A percentile compares a stretch with the other conserved stretches of the same genome.
Conservation (phyloP, 345 rosid genomes). For the Brassica rapa region DNA sequence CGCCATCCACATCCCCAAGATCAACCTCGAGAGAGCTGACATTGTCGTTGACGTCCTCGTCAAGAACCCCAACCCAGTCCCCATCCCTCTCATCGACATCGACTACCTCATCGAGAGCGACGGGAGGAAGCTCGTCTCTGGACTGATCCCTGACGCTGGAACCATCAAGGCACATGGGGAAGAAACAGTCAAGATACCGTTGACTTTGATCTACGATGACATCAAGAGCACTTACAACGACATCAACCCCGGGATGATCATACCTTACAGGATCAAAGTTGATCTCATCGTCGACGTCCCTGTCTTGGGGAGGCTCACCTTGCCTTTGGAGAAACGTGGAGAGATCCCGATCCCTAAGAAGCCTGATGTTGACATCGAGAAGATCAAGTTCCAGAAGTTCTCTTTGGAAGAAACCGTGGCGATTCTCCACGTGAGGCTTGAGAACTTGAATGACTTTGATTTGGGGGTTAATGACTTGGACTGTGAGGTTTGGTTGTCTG, state of each 20-base stretch:
- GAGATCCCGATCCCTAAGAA: constrained; percentile 97
- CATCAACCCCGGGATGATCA: constrained; percentile 84
- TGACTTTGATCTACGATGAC: constrained; percentile 79
- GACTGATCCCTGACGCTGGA: constrained; percentile 94
- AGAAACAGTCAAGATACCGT: constrained; percentile 89
- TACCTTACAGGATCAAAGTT: constrained; percentile 84
- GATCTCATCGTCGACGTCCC: constrained; percentile 91
- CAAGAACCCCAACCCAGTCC: constrained; percentile 91
- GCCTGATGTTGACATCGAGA: constrained; percentile 85
- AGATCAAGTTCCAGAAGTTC: constrained; percentile 74
- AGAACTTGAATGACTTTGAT: constrained; percentile 88
- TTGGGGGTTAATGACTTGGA: constrained; percentile 78
- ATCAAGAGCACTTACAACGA: constrained; percentile 75
- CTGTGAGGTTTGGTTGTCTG: constrained; percentile 80
- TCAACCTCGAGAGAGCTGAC: constrained; percentile 85
- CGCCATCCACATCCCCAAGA: constrained; percentile 70
- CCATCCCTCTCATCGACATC: constrained; percentile 84
- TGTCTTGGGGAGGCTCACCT: constrained; percentile 76
- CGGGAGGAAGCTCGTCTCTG: constrained; percentile 85
- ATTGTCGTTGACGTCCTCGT: constrained; percentile 81
- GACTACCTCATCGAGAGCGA: constrained; percentile 85
- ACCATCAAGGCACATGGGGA: constrained; percentile 87
- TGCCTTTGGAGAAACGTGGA: constrained; percentile 90
- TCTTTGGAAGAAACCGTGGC: constrained; percentile 91
- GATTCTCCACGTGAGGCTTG: constrained; percentile 75